phyloP scores from a whole-genome alignment of 192 early-diverging fungal species.

The Lunasporangiospora selenospora region DNA sequence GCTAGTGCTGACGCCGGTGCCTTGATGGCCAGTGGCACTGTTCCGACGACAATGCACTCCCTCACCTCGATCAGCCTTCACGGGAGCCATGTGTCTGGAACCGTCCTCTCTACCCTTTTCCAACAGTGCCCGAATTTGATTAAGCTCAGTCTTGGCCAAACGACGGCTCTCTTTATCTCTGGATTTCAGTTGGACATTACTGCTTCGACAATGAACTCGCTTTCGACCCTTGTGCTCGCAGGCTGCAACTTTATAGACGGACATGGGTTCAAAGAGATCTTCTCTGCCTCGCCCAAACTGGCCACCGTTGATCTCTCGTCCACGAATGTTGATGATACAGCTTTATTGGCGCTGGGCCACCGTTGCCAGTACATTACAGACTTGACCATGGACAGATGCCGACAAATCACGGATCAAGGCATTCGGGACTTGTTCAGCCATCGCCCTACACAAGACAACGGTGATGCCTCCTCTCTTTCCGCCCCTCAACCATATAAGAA shows the following conservation, averaged over 20 bases:
- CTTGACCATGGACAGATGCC: constrained; percentile 25
- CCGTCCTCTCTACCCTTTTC: constrained; percentile 22
- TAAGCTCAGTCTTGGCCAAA: constrained; percentile 28
- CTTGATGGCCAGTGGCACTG: too few relatives aligned
- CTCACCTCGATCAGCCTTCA: constrained; percentile 39
- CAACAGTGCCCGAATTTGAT: constrained; percentile 13
- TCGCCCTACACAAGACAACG: not conserved
- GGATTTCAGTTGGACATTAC: constrained; percentile 12
- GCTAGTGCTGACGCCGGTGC: too few relatives aligned
- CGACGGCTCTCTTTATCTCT: constrained; percentile 15
- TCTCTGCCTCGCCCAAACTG: constrained; percentile 18
- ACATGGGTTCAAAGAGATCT: constrained; percentile 40
- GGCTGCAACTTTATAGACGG: constrained; percentile 42
- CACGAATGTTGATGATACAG: constrained; percentile 27
- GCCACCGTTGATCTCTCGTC: constrained; percentile 12
- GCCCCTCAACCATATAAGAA: constrained; percentile 15
- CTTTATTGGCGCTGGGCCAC: constrained; percentile 19
- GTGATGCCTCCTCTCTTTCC: not conserved
- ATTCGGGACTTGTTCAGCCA: constrained; percentile 10
- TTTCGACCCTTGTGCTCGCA: constrained; percentile 8
- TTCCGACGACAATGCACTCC: constrained; percentile 20
- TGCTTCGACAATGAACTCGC: not conserved
- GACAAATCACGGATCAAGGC: constrained; percentile 42
- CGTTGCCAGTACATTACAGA: constrained; percentile 8
- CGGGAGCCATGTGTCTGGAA: constrained; percentile 23